Base-by-base conservation (phyloP, 1,139 yeast species). In the Chernovozyma sophiae-reginae region DNA sequence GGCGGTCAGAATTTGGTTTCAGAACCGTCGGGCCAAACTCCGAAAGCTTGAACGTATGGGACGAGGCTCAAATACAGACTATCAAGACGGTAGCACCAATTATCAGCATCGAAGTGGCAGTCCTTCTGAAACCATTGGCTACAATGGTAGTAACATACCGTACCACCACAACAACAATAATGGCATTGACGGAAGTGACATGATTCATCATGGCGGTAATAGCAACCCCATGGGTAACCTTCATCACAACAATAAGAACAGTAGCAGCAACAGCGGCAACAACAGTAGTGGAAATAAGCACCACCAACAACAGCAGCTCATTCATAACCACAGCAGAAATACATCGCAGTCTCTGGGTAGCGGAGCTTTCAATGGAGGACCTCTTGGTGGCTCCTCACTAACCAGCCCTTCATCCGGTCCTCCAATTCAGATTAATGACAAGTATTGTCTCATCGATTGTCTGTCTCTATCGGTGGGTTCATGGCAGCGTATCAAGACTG, bases 1-100 rank as follows among this genome's bases (percentile, higher is more conserved):
- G 46, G 89, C 95, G 4, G 96, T 90, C 3, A 74, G 96, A 40
- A 89, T 90, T 34, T 90, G 97, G 97, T 90, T 90, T 55, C 97
- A 90, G 57, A 90, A 90, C 55, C 69, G 94, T 48, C 65, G 97
- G 43, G 96, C 96, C 15, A 87, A 87, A 54, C 72, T 79, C 35
- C 72, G 90, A 53, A 80, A 77, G 51, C 53, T 71, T 45, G 81
- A 76, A 47, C 64, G 80, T 37, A 55, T 72, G 55, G 68, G 64
- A 17, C 50, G 54, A 36, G 44, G 40, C 15, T 26, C 29, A 6
- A 13, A 12, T 6, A 7, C 29, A 6, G 11, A 12, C 12, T 26
- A 7, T 12, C 15, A 13, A 6, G 36, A 28, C 4, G 36, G 36
- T 4, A 32, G 30, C 23, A 7, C 23, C 23, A 20, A 10, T 20